A percentile compares a stretch with the other conserved stretches of the same genome.
These are phyloP conservation scores for Dysphania ambrosioides DNA, from an alignment of 148 eudicot species.

Conservation along the genomic window DNA sequence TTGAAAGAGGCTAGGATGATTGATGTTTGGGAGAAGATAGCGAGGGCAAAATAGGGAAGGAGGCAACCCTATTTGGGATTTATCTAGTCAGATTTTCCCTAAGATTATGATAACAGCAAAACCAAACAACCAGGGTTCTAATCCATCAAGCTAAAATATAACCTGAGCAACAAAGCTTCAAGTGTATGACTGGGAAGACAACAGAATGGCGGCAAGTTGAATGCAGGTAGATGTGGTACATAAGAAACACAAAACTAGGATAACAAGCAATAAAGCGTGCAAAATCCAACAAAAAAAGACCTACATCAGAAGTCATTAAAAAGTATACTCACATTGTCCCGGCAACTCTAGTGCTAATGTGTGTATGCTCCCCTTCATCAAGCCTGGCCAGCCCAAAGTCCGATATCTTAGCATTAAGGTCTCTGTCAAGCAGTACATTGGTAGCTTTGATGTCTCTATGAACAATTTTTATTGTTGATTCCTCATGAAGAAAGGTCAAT, in stretches of 20 bases:
- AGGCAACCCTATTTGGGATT: too few relatives aligned
- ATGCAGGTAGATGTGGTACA: neutral
- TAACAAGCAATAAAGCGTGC: neutral
- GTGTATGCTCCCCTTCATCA: constrained; percentile 28
- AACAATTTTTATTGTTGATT: constrained; percentile 30
- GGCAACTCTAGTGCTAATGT: constrained; percentile 37
- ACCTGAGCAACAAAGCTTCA: neutral
- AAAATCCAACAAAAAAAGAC: neutral
- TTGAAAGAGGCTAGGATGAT: too few relatives aligned
- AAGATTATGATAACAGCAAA: too few relatives aligned
- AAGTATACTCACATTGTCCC: constrained; percentile 31
- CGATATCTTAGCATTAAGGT: constrained; percentile 29
- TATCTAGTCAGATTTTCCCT: too few relatives aligned
- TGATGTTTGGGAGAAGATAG: too few relatives aligned
- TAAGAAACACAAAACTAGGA: neutral
- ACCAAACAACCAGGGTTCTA: too few relatives aligned
- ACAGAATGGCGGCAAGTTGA: neutral
- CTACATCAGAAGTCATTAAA: neutral
- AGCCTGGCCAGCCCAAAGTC: constrained; percentile 38
- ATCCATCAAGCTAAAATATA: neutral
- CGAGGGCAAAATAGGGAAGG: too few relatives aligned
- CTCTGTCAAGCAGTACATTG: constrained; percentile 28
- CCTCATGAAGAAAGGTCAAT: constrained; percentile 35
- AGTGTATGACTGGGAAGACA: neutral
- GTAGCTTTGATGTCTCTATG: constrained; percentile 36